A percentile compares a stretch with the other conserved stretches of the same genome.
phyloP scores from a whole-genome alignment of 176 grass and related monocot genomes.

The Carex parvula region DNA sequence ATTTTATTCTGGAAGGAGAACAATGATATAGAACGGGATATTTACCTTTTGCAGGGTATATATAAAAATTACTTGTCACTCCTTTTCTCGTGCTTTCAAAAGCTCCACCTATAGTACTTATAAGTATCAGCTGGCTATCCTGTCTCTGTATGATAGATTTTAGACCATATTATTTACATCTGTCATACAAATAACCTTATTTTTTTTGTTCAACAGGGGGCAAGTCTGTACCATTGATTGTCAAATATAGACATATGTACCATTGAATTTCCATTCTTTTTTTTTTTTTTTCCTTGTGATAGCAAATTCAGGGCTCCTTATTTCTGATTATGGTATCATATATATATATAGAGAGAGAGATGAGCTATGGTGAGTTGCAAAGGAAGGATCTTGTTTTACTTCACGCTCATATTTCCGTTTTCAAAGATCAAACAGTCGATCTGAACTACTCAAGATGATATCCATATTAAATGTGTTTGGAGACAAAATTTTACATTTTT shows the following conservation, averaged over 20 bases:
- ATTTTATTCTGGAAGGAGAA: not conserved
- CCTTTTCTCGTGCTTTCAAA: not conserved
- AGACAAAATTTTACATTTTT: no score
- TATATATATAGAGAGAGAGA: not conserved
- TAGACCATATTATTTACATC: not conserved
- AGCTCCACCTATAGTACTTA: not conserved
- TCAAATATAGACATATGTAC: not conserved
- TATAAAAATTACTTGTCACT: not conserved
- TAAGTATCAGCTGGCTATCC: not conserved
- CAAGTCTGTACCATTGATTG: not conserved
- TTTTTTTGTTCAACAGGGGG: not conserved
- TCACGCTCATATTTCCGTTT: no score
- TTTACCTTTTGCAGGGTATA: not conserved
- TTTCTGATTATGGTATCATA: not conserved
- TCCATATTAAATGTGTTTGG: no score
- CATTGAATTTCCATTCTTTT: not conserved
- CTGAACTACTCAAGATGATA: no score
- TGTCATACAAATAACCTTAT: not conserved
- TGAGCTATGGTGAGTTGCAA: no score
- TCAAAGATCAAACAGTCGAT: no score
- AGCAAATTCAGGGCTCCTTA: not conserved
- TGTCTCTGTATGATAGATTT: not conserved
- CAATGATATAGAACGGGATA: not conserved
- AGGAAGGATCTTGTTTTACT: no score
- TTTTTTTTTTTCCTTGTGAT: not conserved